Conservation (phyloP, 371 early-diverging fungal genomes). For the Mucor piriformis region DNA sequence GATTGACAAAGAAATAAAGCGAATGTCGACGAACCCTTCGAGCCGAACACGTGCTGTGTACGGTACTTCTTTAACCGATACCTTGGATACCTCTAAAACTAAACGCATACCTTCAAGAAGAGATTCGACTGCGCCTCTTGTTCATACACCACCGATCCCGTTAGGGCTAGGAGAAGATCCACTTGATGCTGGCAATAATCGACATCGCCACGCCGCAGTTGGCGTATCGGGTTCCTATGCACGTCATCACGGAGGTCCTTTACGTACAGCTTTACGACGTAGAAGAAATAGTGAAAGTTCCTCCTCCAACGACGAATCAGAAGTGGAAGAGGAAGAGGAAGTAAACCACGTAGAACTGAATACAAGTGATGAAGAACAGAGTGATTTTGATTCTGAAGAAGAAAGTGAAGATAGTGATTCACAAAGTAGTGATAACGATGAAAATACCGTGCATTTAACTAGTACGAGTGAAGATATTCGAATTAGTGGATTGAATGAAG, state of each 20-base stretch:
- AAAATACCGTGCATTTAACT: slow-evolving; percentile 8
- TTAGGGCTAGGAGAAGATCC: slow-evolving; percentile 1
- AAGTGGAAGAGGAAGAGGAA: slow-evolving; percentile 18
- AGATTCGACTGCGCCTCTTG: slow-evolving; percentile 54
- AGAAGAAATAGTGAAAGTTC: slow-evolving; percentile 29
- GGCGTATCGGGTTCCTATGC: slow-evolving; percentile 5
- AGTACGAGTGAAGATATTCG: slow-evolving; percentile 2
- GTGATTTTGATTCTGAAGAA: slow-evolving; percentile 4
- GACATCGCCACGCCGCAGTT: neutral
- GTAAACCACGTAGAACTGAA: slow-evolving; percentile 30
- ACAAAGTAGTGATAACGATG: slow-evolving; percentile 1
- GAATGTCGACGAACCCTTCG: slow-evolving; percentile 51
- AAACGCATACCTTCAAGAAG: slow-evolving; percentile 21
- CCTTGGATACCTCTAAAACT: slow-evolving; percentile 2
- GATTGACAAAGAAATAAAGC: neutral
- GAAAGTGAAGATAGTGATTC: slow-evolving; percentile 21
- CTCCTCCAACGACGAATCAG: neutral
- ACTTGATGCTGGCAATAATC: slow-evolving; percentile 8
- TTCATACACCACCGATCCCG: slow-evolving; percentile 37
- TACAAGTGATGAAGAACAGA: slow-evolving; percentile 34
- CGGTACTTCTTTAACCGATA: slow-evolving; percentile 37
- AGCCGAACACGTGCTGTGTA: slow-evolving; percentile 41
- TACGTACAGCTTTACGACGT: slow-evolving; percentile 16
- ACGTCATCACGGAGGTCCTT: slow-evolving; percentile 17
- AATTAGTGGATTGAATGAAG: slow-evolving; percentile 22